A percentile compares a stretch with the other conserved stretches of the same genome.
Evolutionary conservation across 768 basidiomycete genomes (phyloP).

Genomic region (Trametes maxima): DNA sequence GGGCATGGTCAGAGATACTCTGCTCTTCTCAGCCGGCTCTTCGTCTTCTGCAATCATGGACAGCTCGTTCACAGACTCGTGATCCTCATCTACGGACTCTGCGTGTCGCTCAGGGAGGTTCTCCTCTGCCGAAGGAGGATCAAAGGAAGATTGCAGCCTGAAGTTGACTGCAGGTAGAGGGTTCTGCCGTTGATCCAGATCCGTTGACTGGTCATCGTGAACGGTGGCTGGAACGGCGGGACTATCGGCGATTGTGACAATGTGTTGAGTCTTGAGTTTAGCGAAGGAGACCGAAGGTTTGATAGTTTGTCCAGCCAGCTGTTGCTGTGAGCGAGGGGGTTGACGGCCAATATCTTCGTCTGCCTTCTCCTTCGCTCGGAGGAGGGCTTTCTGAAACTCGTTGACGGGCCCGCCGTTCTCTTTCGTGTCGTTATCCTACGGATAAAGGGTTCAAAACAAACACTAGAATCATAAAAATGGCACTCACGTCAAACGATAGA

Average conservation of each 20-base stretch:
- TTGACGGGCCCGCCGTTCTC: conserved; percentile 48
- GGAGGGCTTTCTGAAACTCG: conserved; percentile 48
- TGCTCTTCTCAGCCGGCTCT: conserved; percentile 49
- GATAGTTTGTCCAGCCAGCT: neutral
- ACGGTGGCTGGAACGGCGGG: conserved; percentile 7
- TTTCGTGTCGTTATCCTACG: conserved; percentile 38
- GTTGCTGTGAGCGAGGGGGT: neutral
- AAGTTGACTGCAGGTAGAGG: conserved; percentile 6
- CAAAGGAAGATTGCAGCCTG: neutral
- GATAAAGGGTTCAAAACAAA: neutral
- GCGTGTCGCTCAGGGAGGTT: neutral
- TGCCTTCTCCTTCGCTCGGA: conserved; percentile 23
- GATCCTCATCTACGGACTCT: neutral
- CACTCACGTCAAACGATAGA: conserved; percentile 50
- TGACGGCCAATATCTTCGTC: conserved; percentile 1
- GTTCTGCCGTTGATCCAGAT: neutral
- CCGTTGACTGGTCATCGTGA: neutral
- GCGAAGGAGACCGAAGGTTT: conserved; percentile 1
- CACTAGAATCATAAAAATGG: neutral
- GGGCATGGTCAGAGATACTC: conserved; percentile 7
- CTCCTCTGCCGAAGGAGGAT: neutral
- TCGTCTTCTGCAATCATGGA: conserved; percentile 78
- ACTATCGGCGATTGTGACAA: conserved; percentile 26
- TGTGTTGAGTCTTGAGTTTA: conserved; percentile 19
- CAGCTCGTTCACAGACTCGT: conserved; percentile 43